A percentile compares a stretch with the other conserved stretches of the same genome.
These are phyloP conservation scores for Clonostachys rhizophaga DNA, from an alignment of 2,329 filamentous ascomycete species.

Conservation along the genomic window DNA sequence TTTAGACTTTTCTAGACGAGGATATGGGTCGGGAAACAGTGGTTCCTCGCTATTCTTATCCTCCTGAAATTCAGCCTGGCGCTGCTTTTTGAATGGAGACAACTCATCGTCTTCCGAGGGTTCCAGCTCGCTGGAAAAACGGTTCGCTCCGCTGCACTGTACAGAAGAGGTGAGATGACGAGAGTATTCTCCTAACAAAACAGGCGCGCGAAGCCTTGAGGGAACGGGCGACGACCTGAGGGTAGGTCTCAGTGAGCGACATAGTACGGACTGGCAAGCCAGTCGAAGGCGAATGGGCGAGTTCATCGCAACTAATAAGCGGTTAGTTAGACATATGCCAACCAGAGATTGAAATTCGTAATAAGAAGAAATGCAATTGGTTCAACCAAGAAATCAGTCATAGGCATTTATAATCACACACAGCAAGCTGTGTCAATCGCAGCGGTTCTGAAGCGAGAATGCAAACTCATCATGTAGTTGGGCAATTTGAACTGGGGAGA, in stretches of 20 bases:
- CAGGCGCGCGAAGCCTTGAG: no score
- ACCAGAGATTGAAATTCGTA: not conserved
- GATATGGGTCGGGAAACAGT: constrained; percentile 26
- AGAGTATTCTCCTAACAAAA: no score
- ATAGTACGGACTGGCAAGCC: constrained; percentile 17
- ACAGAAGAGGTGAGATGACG: no score
- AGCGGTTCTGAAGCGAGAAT: constrained; percentile 44
- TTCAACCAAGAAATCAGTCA: constrained; percentile 20
- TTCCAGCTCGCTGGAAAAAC: no score
- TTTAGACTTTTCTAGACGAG: constrained; percentile 20
- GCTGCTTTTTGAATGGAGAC: constrained; percentile 4
- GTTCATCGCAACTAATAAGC: constrained; percentile 22
- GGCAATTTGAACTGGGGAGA: not conserved
- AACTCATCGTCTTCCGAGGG: not conserved
- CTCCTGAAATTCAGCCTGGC: constrained; percentile 16
- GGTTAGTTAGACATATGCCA: constrained; percentile 3
- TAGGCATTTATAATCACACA: constrained; percentile 36
- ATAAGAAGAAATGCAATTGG: no score
- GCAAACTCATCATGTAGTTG: constrained; percentile 33
- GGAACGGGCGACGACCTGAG: no score
- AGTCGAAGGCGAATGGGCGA: constrained; percentile 26
- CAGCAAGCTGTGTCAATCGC: constrained; percentile 42
- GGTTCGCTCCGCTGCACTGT: no score
- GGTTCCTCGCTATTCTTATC: constrained; percentile 25
- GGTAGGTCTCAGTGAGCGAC: not conserved